Evolutionary conservation across 2,329 filamentous ascomycete genomes (phyloP).

Genomic region (Pseudogymnoascus sp.): DNA sequence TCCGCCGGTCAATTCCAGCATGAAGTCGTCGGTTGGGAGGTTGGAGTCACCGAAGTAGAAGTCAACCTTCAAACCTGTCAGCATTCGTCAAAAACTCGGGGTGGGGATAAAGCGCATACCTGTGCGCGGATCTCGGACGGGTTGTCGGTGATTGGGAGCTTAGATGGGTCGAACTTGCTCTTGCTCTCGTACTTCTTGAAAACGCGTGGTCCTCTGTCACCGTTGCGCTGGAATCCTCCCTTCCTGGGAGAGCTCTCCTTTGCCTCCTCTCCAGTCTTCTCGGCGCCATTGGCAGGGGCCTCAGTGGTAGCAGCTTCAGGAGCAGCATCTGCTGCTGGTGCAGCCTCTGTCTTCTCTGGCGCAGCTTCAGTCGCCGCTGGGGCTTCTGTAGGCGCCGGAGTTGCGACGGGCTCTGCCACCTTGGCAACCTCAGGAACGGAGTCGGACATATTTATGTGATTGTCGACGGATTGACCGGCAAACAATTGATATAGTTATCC

Average conservation of each 20-base stretch:
- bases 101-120: constrained; percentile 32
- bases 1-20: constrained; percentile 72
- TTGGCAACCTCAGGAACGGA: constrained; percentile 3
- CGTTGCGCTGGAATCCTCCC: constrained; percentile 10
- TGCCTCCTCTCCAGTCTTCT: constrained; percentile 13
- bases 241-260: constrained; percentile 15
- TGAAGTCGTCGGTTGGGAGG: constrained; percentile 79
- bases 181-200: constrained; percentile 34
- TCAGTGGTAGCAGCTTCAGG: neutral
- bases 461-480: neutral
- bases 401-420: constrained; percentile 1
- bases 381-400: neutral
- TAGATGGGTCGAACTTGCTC: constrained; percentile 50
- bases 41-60: constrained; percentile 96
- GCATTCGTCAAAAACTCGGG: constrained; percentile 12
- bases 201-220: constrained; percentile 17
- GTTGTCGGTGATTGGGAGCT: constrained; percentile 51
- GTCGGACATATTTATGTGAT: neutral
- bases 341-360: constrained; percentile 15
- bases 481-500: neutral
- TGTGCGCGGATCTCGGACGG: constrained; percentile 61
- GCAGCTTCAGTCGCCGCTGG: constrained; percentile 10
- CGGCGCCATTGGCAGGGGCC: neutral
- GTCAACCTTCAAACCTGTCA: constrained; percentile 58
- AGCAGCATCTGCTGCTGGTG: neutral